Evolutionary conservation across 2,329 filamentous ascomycete species (phyloP).

Genomic region (Fusarium armeniacum): DNA sequence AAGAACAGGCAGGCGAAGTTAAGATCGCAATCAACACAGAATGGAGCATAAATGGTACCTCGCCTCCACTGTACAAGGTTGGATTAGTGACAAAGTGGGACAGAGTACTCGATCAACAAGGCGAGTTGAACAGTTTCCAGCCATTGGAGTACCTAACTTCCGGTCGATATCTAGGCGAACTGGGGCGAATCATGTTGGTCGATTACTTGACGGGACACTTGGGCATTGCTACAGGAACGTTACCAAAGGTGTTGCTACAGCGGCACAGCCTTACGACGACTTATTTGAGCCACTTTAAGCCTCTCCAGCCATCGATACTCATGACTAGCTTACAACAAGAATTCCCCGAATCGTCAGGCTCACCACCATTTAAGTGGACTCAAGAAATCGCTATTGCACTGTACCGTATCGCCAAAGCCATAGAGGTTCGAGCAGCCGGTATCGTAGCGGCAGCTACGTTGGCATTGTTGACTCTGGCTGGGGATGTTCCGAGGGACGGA

Average conservation of each 20-base stretch:
- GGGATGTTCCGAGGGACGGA: slow-evolving; percentile 68
- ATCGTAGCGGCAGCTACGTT: slow-evolving; percentile 80
- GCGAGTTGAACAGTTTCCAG: slow-evolving; percentile 81
- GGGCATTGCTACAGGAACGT: slow-evolving; percentile 56
- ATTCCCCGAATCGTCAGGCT: slow-evolving; percentile 64
- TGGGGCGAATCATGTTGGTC: slow-evolving; percentile 77
- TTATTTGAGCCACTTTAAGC: slow-evolving; percentile 78
- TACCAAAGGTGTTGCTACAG: slow-evolving; percentile 69
- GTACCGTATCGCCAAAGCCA: slow-evolving; percentile 76
- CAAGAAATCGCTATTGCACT: slow-evolving; percentile 70
- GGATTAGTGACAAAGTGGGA: slow-evolving; percentile 80
- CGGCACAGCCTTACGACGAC: slow-evolving; percentile 77
- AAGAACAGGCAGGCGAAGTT: slow-evolving; percentile 63
- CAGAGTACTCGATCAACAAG: slow-evolving; percentile 72
- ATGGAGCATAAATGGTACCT: slow-evolving; percentile 84
- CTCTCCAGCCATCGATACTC: slow-evolving; percentile 61
- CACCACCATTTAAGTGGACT: slow-evolving; percentile 72
- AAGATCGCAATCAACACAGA: slow-evolving; percentile 86
- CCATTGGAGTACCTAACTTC: slow-evolving; percentile 89
- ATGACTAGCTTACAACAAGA: slow-evolving; percentile 64
- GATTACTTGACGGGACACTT: slow-evolving; percentile 70
- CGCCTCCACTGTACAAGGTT: slow-evolving; percentile 73
- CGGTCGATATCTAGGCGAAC: slow-evolving; percentile 82
- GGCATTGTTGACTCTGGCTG: slow-evolving; percentile 76
- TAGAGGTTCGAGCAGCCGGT: slow-evolving; percentile 79